Base-by-base conservation (phyloP, 148 eudicot species). In the Silene latifolia region DNA sequence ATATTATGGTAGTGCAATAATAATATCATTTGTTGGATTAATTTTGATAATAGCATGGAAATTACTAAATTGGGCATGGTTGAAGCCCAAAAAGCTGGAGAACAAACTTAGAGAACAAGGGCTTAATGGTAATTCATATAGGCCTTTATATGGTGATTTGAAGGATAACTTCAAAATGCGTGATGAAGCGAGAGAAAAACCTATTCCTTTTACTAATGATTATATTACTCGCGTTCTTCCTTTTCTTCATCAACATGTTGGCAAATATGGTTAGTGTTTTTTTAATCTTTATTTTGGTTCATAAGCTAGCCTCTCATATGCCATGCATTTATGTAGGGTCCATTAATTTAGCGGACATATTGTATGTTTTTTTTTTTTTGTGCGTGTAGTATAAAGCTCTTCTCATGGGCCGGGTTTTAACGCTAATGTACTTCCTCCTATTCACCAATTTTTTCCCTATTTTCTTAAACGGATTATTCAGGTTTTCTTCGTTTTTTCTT, bases 181-280 rank as follows among this genome's bases (percentile, higher is more conserved):
- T 11, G 4, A 20, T 7, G 62, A 79, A 62, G 74, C 76, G 9
- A 32, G 35, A 11, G 12, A 42, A 8, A 78, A 75, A 5, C 82
- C 85, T 1, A 75, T 82, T n/a, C 66, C 78, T n/a, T 72, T 82
- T 66, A 75, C 76, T 60, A 48, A 82, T 66, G 82, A 82, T 66
- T 65, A 25, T 13, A 60, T 51, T 10, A 44, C 65, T 59, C 82
- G 82, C 53, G 23, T 82, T 53, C 29, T 65, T 12, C 82, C 85
- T 60, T 74, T 74, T 18, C 53, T 64, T 4, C 65, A 78, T 25
- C 79, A 79, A 8, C 72, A 69, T 1, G 7, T 59, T 65, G 3
- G 59, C 11, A 69, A 54, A 63, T 69, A 62, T 20, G 84, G 80
- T 81, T 6, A 14, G 75, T 74, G 5, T 14, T 39, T 18, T 57